Conservation (phyloP, 805 yeast species). For the Metschnikowia colocasiae region DNA sequence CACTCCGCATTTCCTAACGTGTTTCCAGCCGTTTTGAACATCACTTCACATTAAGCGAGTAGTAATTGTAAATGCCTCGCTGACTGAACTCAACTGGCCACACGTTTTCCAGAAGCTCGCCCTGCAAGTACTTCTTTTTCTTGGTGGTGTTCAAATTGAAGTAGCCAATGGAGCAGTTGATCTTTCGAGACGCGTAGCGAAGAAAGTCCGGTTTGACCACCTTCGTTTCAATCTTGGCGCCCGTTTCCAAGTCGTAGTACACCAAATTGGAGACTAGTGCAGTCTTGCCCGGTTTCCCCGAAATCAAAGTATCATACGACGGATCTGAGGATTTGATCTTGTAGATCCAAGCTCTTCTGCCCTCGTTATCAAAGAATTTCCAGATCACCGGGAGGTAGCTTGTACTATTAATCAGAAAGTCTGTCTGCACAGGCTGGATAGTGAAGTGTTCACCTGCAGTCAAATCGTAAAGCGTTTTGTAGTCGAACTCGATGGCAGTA, state of each 20-base stretch:
- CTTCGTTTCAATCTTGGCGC: slow-evolving; percentile 51
- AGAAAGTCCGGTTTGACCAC: slow-evolving; percentile 46
- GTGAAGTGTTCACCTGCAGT: slow-evolving; percentile 36
- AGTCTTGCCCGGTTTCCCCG: slow-evolving; percentile 11
- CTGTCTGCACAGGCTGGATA: slow-evolving; percentile 27
- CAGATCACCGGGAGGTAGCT: slow-evolving; percentile 35
- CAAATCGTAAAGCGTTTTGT: slow-evolving; percentile 50
- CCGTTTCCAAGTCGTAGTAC: slow-evolving; percentile 61
- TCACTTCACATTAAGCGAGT: slow-evolving; percentile 44
- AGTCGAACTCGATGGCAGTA: slow-evolving; percentile 63
- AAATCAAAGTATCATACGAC: slow-evolving; percentile 26
- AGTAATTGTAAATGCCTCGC: slow-evolving; percentile 56
- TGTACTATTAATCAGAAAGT: slow-evolving; percentile 25
- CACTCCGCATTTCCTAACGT: no score
- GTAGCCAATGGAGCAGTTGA: slow-evolving; percentile 53
- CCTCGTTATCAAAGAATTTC: slow-evolving; percentile 58
- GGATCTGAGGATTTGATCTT: slow-evolving; percentile 35
- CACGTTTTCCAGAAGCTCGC: slow-evolving; percentile 31
- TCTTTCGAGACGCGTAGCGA: slow-evolving; percentile 51
- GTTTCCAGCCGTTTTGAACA: no score
- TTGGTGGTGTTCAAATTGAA: slow-evolving; percentile 36
- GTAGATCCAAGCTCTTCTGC: slow-evolving; percentile 81
- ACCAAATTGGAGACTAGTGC: slow-evolving; percentile 37
- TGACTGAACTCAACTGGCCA: slow-evolving; percentile 54
- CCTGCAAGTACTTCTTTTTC: slow-evolving; percentile 29